phyloP scores from a whole-genome alignment of 331 rosid species.

The Pyracantha coccinea region DNA sequence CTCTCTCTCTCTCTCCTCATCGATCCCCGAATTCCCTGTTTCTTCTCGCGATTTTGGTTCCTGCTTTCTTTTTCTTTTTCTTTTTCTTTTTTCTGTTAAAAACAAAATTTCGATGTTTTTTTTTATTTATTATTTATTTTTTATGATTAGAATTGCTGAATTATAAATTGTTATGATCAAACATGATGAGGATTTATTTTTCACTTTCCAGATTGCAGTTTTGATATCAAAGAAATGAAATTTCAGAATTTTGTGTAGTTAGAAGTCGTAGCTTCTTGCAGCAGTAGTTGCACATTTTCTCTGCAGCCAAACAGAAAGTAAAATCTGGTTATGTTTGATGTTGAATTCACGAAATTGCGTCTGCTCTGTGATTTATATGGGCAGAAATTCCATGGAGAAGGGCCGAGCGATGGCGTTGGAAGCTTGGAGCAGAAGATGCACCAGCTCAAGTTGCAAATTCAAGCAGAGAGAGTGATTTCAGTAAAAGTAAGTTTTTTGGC shows the following conservation, averaged over 20 bases:
- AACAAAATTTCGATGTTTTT: neutral
- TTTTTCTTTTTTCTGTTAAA: no score
- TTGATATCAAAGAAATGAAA: slow-evolving; percentile 6
- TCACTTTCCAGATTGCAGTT: neutral
- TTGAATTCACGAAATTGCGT: neutral
- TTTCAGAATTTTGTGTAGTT: neutral
- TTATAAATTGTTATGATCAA: slow-evolving; percentile 2
- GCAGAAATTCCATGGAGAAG: slow-evolving; percentile 37
- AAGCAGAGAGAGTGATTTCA: slow-evolving; percentile 49
- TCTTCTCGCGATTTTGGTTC: neutral
- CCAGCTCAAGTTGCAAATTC: slow-evolving; percentile 69
- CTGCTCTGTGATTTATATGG: slow-evolving; percentile 1
- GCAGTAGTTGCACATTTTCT: neutral
- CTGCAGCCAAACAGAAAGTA: neutral
- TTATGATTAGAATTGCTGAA: neutral
- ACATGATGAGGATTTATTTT: neutral
- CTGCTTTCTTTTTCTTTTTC: neutral
- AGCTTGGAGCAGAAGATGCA: slow-evolving; percentile 54
- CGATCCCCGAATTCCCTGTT: neutral
- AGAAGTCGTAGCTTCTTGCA: neutral
- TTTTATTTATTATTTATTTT: no score
- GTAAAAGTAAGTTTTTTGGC: slow-evolving; percentile 39
- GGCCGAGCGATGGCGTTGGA: slow-evolving; percentile 30
- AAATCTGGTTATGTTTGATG: neutral
- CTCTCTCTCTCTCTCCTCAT: neutral